Evolutionary conservation across 495 filamentous ascomycete species (phyloP).

Genomic region (Podospora appendiculata): DNA sequence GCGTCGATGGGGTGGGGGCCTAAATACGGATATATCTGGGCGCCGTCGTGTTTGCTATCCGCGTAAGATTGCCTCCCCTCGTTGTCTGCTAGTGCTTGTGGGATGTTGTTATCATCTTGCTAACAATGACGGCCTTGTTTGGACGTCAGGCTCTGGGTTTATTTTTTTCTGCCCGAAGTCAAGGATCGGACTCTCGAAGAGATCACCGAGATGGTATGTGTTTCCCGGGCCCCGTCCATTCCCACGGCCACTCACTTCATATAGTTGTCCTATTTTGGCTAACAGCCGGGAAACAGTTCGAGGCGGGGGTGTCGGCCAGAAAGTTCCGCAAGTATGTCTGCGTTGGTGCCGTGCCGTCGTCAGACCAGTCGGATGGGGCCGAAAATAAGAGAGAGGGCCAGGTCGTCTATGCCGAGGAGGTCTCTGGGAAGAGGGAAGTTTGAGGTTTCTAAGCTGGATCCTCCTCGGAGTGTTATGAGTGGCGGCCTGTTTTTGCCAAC

Average conservation of each 20-base stretch:
- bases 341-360: conserved; percentile 3
- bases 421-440: too few species aligned
- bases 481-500: too few species aligned
- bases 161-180: conserved; percentile 43
- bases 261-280: too few species aligned
- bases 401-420: too few species aligned
- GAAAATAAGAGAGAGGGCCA: too few species aligned
- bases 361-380: too few species aligned
- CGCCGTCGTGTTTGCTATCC: conserved; percentile 22
- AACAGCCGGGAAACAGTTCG: conserved; percentile 24
- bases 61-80: conserved; percentile 1
- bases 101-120: too few species aligned
- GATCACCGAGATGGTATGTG: conserved; percentile 44
- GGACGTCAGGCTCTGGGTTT: conserved; percentile 28
- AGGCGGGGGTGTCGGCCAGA: conserved; percentile 35
- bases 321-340: conserved; percentile 43
- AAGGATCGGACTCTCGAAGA: conserved; percentile 45
- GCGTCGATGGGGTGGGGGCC: conserved; percentile 47
- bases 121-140: too few species aligned
- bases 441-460: too few species aligned
- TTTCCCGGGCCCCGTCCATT: not conserved
- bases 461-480: too few species aligned
- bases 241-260: too few species aligned
- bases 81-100: not conserved
- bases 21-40: conserved; percentile 50